Evolutionary conservation across 2,329 filamentous ascomycete genomes (phyloP).

Genomic region (Domatiomyces globalis): DNA sequence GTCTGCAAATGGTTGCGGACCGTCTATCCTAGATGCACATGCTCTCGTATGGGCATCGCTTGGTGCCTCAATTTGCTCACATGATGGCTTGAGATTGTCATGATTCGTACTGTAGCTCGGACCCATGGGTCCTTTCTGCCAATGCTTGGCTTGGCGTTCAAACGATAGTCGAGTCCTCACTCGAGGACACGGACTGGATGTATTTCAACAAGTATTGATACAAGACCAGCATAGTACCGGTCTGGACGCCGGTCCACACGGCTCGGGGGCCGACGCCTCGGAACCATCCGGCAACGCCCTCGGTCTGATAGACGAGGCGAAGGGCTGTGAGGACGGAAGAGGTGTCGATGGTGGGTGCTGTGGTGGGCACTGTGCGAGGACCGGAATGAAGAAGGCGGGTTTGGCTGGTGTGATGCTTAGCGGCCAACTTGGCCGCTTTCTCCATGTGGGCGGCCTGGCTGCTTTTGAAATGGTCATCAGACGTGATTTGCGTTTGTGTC

Average conservation of each 20-base stretch:
- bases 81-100: neutral
- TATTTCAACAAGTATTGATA: conserved; percentile 77
- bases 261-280: conserved; percentile 81
- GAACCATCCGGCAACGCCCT: conserved; percentile 84
- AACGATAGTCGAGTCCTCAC: conserved; percentile 5
- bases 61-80: neutral
- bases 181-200: conserved; percentile 41
- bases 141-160: neutral
- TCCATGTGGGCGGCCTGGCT: conserved; percentile 13
- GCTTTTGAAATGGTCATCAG: conserved; percentile 18
- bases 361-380: conserved; percentile 51
- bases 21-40: neutral
- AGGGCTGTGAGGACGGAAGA: conserved; percentile 78
- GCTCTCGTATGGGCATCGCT: no score
- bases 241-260: conserved; percentile 96
- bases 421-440: conserved; percentile 11
- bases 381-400: conserved; percentile 19
- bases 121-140: neutral
- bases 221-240: conserved; percentile 87
- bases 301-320: conserved; percentile 73
- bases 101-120: neutral
- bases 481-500: conserved; percentile 77
- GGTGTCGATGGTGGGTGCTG: conserved; percentile 68
- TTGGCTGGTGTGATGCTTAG: conserved; percentile 9
- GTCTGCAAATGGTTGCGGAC: neutral